Evolutionary conservation across 345 rosid genomes (phyloP), one percentile per base, ranked within the genome.

Genomic region (Erysimum cheiranthoides): DNA sequence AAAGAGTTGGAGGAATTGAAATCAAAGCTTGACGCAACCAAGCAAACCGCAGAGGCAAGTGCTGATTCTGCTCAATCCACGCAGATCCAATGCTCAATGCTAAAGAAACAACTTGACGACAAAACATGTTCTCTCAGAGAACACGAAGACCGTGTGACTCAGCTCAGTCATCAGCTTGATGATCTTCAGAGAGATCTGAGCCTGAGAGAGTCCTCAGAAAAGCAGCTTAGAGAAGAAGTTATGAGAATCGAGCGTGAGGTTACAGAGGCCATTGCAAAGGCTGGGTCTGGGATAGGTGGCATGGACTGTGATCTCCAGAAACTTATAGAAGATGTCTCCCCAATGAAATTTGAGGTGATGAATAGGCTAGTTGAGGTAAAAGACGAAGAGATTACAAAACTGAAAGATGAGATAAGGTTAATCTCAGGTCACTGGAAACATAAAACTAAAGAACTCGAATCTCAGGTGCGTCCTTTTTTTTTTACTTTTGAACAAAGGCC

Each of bases 391-490:
- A 83, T 95, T 68, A 78, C 78, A 6, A 88, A 75, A 68, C 73
- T 95, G 34, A 89, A 81, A 78, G 97, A 92, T 57, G 96, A 95
- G 76, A 76, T 92, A 61, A 79, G 85, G 78, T 64, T 89, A 43
- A 86, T 95, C 85, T 86, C 97, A 47, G 84, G 86, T 49, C 93
- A 88, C 50, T 94, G 99, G 97, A 89, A 89, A 80, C 82, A 81
- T 25, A 88, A 89, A 83, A 89, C 86, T 3, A 83, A 86, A 39
- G 98, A 92, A 57, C 47, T 92, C 53, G 97, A 95, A 73, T 80
- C 88, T 31, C 97, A 90, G 93, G 97, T 92, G 8, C 16, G 18
- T 42, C 43, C 39, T 1, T 45, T 43, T 3, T 3, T 52, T 53
- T 4, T 21, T 36, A 6, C 39, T 27, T 10, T n/a, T 66, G 38